Evolutionary conservation across 192 early-diverging fungal species (phyloP).

Genomic region (Backusella morwellensis): DNA sequence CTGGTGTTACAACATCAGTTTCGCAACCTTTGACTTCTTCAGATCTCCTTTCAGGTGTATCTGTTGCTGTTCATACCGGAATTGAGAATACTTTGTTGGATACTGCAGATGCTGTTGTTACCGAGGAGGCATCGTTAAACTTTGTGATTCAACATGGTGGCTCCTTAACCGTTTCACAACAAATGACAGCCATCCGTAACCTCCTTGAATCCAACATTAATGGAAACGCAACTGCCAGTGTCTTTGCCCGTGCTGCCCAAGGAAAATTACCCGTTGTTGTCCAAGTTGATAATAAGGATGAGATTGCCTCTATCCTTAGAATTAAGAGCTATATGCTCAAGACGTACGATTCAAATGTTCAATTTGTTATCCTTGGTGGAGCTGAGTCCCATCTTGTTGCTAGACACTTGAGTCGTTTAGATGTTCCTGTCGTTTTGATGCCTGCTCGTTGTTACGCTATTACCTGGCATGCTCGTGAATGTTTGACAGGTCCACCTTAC

Average conservation of each 20-base stretch:
- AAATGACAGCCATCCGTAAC: slow-evolving; percentile 48
- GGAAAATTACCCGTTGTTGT: slow-evolving; percentile 53
- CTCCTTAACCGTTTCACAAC: slow-evolving; percentile 48
- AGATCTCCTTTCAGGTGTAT: slow-evolving; percentile 54
- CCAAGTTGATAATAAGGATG: slow-evolving; percentile 53
- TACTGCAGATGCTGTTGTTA: slow-evolving; percentile 42
- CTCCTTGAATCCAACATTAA: slow-evolving; percentile 34
- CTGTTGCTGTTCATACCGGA: slow-evolving; percentile 64
- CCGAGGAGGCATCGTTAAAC: slow-evolving; percentile 58
- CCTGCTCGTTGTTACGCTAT: slow-evolving; percentile 64
- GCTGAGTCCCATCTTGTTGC: slow-evolving; percentile 69
- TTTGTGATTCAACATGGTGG: slow-evolving; percentile 44
- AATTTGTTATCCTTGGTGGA: slow-evolving; percentile 59
- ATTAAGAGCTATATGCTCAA: slow-evolving; percentile 47
- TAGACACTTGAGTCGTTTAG: slow-evolving; percentile 43
- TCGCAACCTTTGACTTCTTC: slow-evolving; percentile 47
- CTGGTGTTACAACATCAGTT: slow-evolving; percentile 58
- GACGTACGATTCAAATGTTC: slow-evolving; percentile 22
- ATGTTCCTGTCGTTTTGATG: slow-evolving; percentile 63
- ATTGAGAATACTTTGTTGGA: slow-evolving; percentile 44
- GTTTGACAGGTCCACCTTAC: slow-evolving; percentile 52
- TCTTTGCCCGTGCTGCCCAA: slow-evolving; percentile 40
- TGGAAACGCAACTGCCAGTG: slow-evolving; percentile 21
- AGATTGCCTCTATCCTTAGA: slow-evolving; percentile 62
- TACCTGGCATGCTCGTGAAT: slow-evolving; percentile 59